These are phyloP conservation scores for Saccharomyces jurei DNA, from an alignment of 805 yeast genomes.

Conservation along the genomic window DNA sequence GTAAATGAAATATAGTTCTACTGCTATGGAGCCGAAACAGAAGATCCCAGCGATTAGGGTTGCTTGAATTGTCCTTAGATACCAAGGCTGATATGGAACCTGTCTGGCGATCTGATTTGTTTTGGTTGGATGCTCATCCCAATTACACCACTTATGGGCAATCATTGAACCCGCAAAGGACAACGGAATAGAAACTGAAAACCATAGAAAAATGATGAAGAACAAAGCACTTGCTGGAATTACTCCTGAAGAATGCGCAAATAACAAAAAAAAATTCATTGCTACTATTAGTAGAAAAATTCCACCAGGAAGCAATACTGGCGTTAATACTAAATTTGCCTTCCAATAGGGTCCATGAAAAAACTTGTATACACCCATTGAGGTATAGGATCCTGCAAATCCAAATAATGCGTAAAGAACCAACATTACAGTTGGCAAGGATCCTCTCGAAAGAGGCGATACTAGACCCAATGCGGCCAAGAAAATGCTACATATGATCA, in stretches of 20 bases:
- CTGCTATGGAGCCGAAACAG: slow-evolving; percentile 92
- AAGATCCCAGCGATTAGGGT: slow-evolving; percentile 77
- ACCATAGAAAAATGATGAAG: slow-evolving; percentile 79
- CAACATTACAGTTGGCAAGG: slow-evolving; percentile 84
- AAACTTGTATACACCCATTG: slow-evolving; percentile 76
- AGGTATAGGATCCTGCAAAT: slow-evolving; percentile 75
- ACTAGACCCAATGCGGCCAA: slow-evolving; percentile 85
- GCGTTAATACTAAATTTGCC: slow-evolving; percentile 73
- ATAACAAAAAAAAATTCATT: slow-evolving; percentile 74
- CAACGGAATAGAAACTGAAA: slow-evolving; percentile 73
- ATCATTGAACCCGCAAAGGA: slow-evolving; percentile 73
- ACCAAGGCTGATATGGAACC: slow-evolving; percentile 89
- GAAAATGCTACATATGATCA: slow-evolving; percentile 61
- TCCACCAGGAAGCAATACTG: slow-evolving; percentile 72
- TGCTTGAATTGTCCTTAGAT: slow-evolving; percentile 59
- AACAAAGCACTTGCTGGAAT: slow-evolving; percentile 86
- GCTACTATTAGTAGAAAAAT: slow-evolving; percentile 56
- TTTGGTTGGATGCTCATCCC: slow-evolving; percentile 64
- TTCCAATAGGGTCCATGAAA: slow-evolving; percentile 93
- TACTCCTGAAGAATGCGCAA: slow-evolving; percentile 82
- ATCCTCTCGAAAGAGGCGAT: slow-evolving; percentile 92
- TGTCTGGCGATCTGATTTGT: slow-evolving; percentile 96
- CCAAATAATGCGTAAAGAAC: slow-evolving; percentile 76
- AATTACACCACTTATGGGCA: slow-evolving; percentile 53
- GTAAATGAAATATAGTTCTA: slow-evolving; percentile 88